phyloP scores from a whole-genome alignment of 2,329 filamentous ascomycete genomes.

The Botrytis sinoallii region DNA sequence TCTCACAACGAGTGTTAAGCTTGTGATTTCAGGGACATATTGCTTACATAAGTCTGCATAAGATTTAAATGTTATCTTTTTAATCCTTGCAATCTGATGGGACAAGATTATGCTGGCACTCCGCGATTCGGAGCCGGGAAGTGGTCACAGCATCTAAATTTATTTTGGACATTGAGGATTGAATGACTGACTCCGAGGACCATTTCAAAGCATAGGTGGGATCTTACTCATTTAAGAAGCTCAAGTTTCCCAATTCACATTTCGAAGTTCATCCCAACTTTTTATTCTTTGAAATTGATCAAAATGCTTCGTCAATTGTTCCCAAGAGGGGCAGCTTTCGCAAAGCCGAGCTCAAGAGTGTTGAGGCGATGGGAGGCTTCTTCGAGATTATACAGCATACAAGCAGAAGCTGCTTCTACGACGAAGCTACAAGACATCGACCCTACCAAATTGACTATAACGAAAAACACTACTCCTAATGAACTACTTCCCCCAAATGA shows the following conservation, averaged over 20 bases:
- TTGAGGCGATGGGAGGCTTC: constrained; percentile 37
- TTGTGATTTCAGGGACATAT: not conserved
- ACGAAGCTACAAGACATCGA: constrained; percentile 66
- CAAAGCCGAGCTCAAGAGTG: constrained; percentile 36
- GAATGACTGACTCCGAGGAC: not conserved
- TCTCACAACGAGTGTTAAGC: not conserved
- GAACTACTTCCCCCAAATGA: constrained; percentile 70
- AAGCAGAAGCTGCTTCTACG: constrained; percentile 35
- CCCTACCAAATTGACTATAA: constrained; percentile 70
- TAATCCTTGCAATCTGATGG: constrained; percentile 1
- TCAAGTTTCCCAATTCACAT: not conserved
- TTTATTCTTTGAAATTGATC: constrained; percentile 16
- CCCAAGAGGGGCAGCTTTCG: constrained; percentile 42
- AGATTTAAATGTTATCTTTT: not conserved
- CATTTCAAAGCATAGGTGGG: constrained; percentile 1
- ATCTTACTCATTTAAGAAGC: constrained; percentile 3
- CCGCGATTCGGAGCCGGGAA: constrained; percentile 13
- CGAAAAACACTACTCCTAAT: constrained; percentile 74
- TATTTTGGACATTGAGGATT: not conserved
- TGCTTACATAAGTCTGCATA: constrained; percentile 14
- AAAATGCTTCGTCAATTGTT: constrained; percentile 48
- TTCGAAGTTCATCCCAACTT: not conserved
- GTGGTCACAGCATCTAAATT: not conserved
- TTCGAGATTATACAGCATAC: constrained; percentile 50
- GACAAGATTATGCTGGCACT: constrained; percentile 1